Evolutionary conservation across 306 rosid genomes (phyloP).

Genomic region (Cicer cuneatum): DNA sequence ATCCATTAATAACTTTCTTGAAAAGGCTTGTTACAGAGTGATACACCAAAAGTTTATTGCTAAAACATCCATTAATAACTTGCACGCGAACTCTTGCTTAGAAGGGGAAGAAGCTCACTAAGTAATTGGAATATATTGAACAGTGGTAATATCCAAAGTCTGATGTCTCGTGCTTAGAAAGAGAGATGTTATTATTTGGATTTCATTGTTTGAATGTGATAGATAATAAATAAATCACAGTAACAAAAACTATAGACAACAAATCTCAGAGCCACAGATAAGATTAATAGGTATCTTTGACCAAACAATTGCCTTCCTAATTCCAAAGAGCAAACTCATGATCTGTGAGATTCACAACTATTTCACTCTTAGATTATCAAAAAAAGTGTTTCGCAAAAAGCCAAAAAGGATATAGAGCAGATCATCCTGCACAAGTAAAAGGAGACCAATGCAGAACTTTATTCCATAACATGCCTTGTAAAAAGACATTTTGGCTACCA

Average conservation of each 20-base stretch:
- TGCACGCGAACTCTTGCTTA: constrained; percentile 1
- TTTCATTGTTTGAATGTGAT: not conserved
- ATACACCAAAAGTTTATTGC: not conserved
- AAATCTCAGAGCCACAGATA: not conserved
- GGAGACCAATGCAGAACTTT: not conserved
- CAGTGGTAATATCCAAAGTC: not conserved
- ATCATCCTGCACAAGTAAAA: constrained; percentile 2
- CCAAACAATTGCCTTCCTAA: constrained; percentile 3
- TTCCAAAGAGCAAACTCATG: constrained; percentile 15
- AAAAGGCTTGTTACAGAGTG: not conserved
- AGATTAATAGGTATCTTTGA: constrained; percentile 3
- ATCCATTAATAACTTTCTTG: not conserved
- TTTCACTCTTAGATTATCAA: constrained; percentile 15
- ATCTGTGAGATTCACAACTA: not conserved
- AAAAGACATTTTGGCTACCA: not conserved
- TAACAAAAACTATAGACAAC: not conserved
- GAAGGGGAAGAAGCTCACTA: constrained; percentile 4
- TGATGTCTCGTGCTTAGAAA: not conserved
- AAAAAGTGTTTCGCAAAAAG: not conserved
- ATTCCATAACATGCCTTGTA: constrained; percentile 7
- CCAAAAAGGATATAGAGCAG: constrained; percentile 5
- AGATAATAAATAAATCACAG: not conserved
- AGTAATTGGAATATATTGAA: constrained; percentile 17
- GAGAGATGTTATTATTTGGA: constrained; percentile 2
- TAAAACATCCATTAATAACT: not conserved